Evolutionary conservation across 768 basidiomycete species (phyloP).

Genomic region (Trametes cubensis): DNA sequence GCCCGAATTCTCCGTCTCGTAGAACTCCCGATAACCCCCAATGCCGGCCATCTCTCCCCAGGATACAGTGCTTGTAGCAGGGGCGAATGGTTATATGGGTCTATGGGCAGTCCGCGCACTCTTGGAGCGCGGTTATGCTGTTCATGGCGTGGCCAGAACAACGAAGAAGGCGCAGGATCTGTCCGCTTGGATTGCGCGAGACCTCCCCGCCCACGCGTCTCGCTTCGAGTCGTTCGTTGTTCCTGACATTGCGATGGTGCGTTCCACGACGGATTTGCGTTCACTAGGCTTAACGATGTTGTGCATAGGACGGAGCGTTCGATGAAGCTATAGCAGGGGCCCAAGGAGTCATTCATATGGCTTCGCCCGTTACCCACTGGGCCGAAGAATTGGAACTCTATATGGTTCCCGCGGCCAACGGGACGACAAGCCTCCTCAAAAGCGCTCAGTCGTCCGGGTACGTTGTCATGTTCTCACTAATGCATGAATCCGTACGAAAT

Average conservation of each 20-base stretch:
- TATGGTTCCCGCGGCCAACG: conserved; percentile 70
- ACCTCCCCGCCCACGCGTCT: background rate
- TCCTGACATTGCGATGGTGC: conserved; percentile 5
- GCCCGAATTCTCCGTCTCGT: no score
- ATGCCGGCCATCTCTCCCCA: conserved; percentile 38
- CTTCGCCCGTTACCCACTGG: conserved; percentile 57
- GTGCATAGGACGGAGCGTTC: conserved; percentile 59
- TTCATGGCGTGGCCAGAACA: conserved; percentile 66
- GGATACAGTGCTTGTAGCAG: conserved; percentile 50
- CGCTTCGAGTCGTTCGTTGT: conserved; percentile 3
- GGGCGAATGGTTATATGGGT: conserved; percentile 60
- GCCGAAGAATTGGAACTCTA: conserved; percentile 53
- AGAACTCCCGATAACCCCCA: background rate
- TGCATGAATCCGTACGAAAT: background rate
- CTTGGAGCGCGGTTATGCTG: conserved; percentile 59
- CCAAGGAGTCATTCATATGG: conserved; percentile 68
- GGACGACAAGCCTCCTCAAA: conserved; percentile 64
- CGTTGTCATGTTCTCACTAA: background rate
- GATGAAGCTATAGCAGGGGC: conserved; percentile 78
- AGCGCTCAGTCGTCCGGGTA: conserved; percentile 40
- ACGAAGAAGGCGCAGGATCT: conserved; percentile 58
- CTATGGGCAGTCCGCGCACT: conserved; percentile 56
- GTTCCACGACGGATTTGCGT: background rate
- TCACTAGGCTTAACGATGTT: no score
- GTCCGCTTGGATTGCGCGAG: conserved; percentile 43